A percentile compares a stretch with the other conserved stretches of the same genome.
phyloP scores from a whole-genome alignment of 176 grass and related monocot genomes.

The Carex littledalei region DNA sequence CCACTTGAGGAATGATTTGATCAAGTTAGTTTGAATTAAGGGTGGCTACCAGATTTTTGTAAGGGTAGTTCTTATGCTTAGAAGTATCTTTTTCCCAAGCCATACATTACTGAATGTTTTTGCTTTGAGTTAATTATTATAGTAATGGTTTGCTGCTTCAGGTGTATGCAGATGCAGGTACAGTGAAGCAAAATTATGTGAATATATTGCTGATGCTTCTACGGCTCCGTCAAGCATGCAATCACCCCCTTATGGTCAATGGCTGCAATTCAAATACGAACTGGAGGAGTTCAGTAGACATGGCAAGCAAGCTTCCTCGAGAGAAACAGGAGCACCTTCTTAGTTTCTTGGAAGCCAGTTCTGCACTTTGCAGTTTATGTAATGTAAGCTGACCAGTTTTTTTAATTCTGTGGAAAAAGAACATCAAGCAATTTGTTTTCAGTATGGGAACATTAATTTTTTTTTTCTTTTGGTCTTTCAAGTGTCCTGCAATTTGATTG shows the following conservation, averaged over 20 bases:
- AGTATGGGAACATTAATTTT: background rate
- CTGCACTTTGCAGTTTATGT: slow-evolving; percentile 76
- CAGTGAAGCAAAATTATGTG: slow-evolving; percentile 97
- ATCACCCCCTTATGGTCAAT: slow-evolving; percentile 85
- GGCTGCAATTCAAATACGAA: slow-evolving; percentile 50
- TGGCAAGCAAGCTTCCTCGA: slow-evolving; percentile 57
- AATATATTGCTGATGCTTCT: slow-evolving; percentile 99
- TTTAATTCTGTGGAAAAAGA: background rate
- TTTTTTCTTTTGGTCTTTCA: background rate
- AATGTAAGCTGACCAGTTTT: slow-evolving; percentile 66
- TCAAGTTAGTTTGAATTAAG: slow-evolving; percentile 8
- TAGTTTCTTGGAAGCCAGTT: slow-evolving; percentile 73
- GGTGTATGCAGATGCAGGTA: slow-evolving; percentile 94
- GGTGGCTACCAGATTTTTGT: background rate
- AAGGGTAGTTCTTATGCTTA: background rate
- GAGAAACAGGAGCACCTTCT: slow-evolving; percentile 68
- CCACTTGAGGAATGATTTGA: background rate
- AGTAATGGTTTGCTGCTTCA: slow-evolving; percentile 19
- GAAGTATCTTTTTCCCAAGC: background rate
- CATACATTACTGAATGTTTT: background rate
- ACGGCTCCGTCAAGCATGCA: slow-evolving; percentile 88
- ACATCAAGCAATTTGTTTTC: background rate
- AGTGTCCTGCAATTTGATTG: slow-evolving; percentile 4
- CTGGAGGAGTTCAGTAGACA: slow-evolving; percentile 68
- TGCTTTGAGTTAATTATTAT: background rate